These are phyloP conservation scores for Komagataella kurtzmanii DNA, from an alignment of 805 yeast species.

Conservation along the genomic window DNA sequence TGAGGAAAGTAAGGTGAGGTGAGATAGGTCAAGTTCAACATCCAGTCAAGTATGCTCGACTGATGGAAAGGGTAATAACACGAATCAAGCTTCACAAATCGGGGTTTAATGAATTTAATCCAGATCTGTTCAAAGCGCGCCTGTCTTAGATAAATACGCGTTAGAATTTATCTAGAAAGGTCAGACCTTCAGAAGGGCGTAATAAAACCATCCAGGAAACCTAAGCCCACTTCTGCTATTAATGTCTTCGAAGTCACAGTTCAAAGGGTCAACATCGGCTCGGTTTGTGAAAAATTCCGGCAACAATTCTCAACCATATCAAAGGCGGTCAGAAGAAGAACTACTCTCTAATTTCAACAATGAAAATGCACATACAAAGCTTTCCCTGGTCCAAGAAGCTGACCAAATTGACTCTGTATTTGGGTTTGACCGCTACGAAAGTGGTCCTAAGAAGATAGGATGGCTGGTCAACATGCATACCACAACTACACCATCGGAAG, in stretches of 20 bases:
- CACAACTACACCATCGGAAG: slow-evolving; percentile 51
- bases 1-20: neutral
- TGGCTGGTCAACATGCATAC: slow-evolving; percentile 96
- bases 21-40: neutral
- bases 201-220: neutral
- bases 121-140: neutral
- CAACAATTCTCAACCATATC: neutral
- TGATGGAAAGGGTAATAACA: neutral
- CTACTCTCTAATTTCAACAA: neutral
- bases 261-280: slow-evolving; percentile 12
- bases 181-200: neutral
- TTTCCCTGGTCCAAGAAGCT: slow-evolving; percentile 41
- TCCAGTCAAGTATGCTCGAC: neutral
- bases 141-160: neutral
- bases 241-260: slow-evolving; percentile 1
- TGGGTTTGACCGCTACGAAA: slow-evolving; percentile 77
- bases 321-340: neutral
- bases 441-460: slow-evolving; percentile 64
- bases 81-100: neutral
- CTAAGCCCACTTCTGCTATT: neutral
- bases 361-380: slow-evolving; percentile 19
- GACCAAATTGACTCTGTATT: slow-evolving; percentile 67
- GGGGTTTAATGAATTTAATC: neutral
- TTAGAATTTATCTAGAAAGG: neutral
- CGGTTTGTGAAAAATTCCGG: slow-evolving; percentile 13